Base-by-base conservation (phyloP, 108 stramenopile genomes). In the Skeletonema potamos region DNA sequence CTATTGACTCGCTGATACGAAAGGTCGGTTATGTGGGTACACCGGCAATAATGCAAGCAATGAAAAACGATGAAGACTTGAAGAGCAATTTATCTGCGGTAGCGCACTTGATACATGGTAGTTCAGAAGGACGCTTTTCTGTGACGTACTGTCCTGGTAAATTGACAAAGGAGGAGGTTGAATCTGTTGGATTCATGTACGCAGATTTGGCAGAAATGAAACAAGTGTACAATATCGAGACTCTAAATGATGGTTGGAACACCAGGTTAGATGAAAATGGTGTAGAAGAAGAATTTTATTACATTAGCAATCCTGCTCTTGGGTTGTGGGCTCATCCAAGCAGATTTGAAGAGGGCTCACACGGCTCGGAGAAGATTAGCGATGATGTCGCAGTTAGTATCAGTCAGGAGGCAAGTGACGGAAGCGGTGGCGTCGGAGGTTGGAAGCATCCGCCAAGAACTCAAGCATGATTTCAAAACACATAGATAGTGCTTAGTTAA, bases 91-190 rank as follows among this genome's bases (percentile, higher is more conserved):
- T 98, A 58, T 90, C 92, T 1, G 95, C 95, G 1, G 96, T 96
- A 8, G 97, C 97, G 4, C 98, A 98, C 68, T 79, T 98, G 51
- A 97, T 98, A 44, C 98, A 98, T 72, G 98, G 96, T 11, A 91
- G 89, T 48, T 85, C 92, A 6, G 98, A 98, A 76, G 95, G 92
- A 27, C 84, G 98, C 27, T 98, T 98, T 82, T 62, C 60, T 3
- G 74, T 98, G 27, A 96, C 92, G 2, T 97, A 97, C 65, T 97
- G 96, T 69, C 94, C 96, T 0, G 97, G 96, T 17, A 83, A 92
- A 61, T 68, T 98, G 59, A 84, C 89, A 0, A 64, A 68, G 55
- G 90, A 88, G 22, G 97, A 98, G 41, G 70, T 97, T 5, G 96
- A 96, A 68, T 56, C 61, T 9, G 96, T 93, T 30, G 96, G 96